Evolutionary conservation across 1,284 basidiomycete species (phyloP).

Genomic region (Meira miltonrushii): DNA sequence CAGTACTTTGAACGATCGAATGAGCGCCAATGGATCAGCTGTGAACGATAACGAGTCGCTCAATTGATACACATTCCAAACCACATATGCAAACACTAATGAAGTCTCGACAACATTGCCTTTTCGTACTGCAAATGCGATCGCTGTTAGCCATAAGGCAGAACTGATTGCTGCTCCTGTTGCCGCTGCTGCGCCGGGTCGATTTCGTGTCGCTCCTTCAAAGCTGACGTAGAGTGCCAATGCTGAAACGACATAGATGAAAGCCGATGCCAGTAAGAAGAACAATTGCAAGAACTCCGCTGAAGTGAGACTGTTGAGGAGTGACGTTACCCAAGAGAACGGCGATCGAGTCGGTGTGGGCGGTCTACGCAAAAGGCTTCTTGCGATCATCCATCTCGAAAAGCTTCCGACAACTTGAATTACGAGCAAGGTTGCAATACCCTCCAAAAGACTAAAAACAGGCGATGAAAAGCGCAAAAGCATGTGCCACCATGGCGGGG

Average conservation of each 20-base stretch:
- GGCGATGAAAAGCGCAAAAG: constrained; percentile 43
- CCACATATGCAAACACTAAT: constrained; percentile 49
- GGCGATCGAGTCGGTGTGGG: neutral
- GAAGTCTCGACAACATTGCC: constrained; percentile 51
- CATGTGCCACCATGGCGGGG: constrained; percentile 46
- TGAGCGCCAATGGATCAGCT: constrained; percentile 44
- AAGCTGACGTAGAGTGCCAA: constrained; percentile 46
- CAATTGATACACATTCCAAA: constrained; percentile 49
- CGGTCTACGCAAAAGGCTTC: constrained; percentile 1
- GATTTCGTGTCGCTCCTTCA: constrained; percentile 39
- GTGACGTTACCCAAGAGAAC: constrained; percentile 20
- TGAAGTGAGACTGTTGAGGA: constrained; percentile 22
- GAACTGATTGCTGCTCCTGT: constrained; percentile 43
- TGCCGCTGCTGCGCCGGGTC: constrained; percentile 38
- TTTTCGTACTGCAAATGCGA: constrained; percentile 47
- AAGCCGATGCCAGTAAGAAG: constrained; percentile 44
- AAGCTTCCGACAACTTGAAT: constrained; percentile 31
- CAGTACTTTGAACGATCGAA: constrained; percentile 43
- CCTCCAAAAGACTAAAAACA: constrained; percentile 48
- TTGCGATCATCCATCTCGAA: constrained; percentile 41
- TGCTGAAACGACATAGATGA: constrained; percentile 44
- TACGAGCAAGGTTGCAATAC: constrained; percentile 47
- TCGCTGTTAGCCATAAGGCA: constrained; percentile 48
- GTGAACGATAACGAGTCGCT: constrained; percentile 33
- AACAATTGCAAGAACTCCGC: constrained; percentile 49